These are phyloP conservation scores for Paraphaeosphaeria sporulosa DNA, from an alignment of 2,329 filamentous ascomycete genomes.

Conservation along the genomic window DNA sequence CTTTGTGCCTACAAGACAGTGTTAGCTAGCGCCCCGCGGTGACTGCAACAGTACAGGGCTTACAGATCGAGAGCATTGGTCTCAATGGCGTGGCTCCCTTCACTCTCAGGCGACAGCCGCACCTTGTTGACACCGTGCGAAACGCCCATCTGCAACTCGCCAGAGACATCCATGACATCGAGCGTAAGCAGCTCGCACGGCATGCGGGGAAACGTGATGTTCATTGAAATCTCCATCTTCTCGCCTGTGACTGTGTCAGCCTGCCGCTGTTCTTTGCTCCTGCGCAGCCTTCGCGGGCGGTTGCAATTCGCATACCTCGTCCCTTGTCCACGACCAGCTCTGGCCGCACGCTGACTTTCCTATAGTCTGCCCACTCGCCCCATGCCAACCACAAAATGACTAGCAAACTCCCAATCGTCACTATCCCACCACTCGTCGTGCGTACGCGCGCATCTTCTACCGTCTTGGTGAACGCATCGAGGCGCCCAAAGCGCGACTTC, in stretches of 20 bases:
- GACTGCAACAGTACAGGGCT: constrained; percentile 15
- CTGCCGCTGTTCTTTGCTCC: not conserved
- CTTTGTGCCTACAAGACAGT: constrained; percentile 62
- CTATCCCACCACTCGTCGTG: constrained; percentile 92
- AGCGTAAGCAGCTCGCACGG: constrained; percentile 95
- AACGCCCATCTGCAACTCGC: constrained; percentile 94
- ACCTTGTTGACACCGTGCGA: constrained; percentile 93
- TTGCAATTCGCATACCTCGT: constrained; percentile 67
- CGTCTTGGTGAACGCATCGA: constrained; percentile 99
- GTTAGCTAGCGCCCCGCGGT: constrained; percentile 17
- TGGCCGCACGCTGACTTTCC: constrained; percentile 83
- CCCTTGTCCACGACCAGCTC: constrained; percentile 97
- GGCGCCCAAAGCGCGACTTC: constrained; percentile 93
- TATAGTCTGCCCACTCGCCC: constrained; percentile 96
- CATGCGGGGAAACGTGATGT: constrained; percentile 91
- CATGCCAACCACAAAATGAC: constrained; percentile 88
- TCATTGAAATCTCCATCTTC: constrained; percentile 99
- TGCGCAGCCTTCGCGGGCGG: not conserved
- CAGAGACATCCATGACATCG: constrained; percentile 98
- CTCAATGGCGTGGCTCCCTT: constrained; percentile 69
- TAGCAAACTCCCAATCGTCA: constrained; percentile 89
- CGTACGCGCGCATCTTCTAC: constrained; percentile 97
- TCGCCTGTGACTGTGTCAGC: constrained; percentile 66
- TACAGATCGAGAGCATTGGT: constrained; percentile 49
- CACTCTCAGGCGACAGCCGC: constrained; percentile 72